These are phyloP conservation scores for Petasospora fabianii DNA, from an alignment of 1,139 yeast species.

Conservation along the genomic window DNA sequence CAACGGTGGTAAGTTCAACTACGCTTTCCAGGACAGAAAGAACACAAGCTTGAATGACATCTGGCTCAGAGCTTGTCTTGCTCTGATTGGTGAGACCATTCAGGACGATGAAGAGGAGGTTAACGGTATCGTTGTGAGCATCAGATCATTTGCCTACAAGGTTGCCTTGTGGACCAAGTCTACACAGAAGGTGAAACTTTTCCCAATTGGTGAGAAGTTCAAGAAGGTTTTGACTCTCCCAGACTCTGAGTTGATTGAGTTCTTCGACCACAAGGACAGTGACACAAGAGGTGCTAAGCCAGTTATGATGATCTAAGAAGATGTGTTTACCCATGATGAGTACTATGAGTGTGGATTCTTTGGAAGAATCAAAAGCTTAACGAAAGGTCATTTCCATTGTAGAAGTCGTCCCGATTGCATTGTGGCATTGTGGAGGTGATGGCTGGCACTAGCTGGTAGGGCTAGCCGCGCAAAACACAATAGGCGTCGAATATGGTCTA, in stretches of 20 bases:
- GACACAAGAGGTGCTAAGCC: constrained; percentile 36
- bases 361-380: too few species aligned
- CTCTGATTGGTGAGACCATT: constrained; percentile 94
- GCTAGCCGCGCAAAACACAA: too few species aligned
- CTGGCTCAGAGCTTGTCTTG: constrained; percentile 89
- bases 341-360: constrained; percentile 2
- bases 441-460: too few species aligned
- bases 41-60: constrained; percentile 72
- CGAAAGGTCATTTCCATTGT: too few species aligned
- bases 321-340: not conserved
- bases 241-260: constrained; percentile 72
- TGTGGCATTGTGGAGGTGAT: too few species aligned
- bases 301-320: constrained; percentile 24
- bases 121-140: constrained; percentile 90
- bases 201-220: constrained; percentile 77
- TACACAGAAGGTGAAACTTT: constrained; percentile 60
- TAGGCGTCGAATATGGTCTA: too few species aligned
- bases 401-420: too few species aligned
- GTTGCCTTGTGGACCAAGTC: constrained; percentile 93
- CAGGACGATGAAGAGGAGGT: constrained; percentile 84
- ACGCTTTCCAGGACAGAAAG: constrained; percentile 64
- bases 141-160: constrained; percentile 79
- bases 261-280: constrained; percentile 59
- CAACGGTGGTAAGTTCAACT: constrained; percentile 94
- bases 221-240: constrained; percentile 71